A percentile compares a stretch with the other conserved stretches of the same genome.
These are phyloP conservation scores for Echria macrotheca DNA, from an alignment of 495 filamentous ascomycete genomes.

Conservation along the genomic window DNA sequence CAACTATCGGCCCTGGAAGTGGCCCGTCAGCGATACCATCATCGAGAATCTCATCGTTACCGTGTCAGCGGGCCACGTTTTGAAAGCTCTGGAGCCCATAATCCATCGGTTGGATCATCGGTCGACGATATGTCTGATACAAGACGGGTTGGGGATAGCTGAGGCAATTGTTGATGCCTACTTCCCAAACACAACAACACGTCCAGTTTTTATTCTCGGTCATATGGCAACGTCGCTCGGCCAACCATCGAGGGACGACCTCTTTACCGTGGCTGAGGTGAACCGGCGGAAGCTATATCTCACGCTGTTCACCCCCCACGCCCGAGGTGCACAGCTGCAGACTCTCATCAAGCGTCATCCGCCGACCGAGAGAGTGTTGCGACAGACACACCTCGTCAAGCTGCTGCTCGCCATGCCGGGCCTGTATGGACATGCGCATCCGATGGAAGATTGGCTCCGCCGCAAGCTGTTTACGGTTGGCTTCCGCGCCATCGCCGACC, in stretches of 20 bases:
- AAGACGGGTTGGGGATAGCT: constrained; percentile 76
- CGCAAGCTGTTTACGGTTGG: constrained; percentile 68
- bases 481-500: constrained; percentile 68
- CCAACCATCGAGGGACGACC: constrained; percentile 29
- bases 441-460: constrained; percentile 24
- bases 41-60: constrained; percentile 75
- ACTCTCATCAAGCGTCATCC: constrained; percentile 15
- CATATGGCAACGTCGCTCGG: constrained; percentile 60
- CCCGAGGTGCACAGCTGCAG: neutral
- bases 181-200: constrained; percentile 56
- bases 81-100: constrained; percentile 53
- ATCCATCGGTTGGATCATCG: constrained; percentile 59
- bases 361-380: constrained; percentile 18
- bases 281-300: constrained; percentile 30
- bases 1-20: no score
- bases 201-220: constrained; percentile 73
- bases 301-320: constrained; percentile 12
- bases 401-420: constrained; percentile 25
- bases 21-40: no score
- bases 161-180: constrained; percentile 64
- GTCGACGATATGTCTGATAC: constrained; percentile 74
- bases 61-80: constrained; percentile 51
- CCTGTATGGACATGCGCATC: constrained; percentile 21
- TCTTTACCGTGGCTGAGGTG: constrained; percentile 60
- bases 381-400: constrained; percentile 25